Evolutionary conservation across 1,284 basidiomycete species (phyloP).

Genomic region (Porogramme epimiltina): DNA sequence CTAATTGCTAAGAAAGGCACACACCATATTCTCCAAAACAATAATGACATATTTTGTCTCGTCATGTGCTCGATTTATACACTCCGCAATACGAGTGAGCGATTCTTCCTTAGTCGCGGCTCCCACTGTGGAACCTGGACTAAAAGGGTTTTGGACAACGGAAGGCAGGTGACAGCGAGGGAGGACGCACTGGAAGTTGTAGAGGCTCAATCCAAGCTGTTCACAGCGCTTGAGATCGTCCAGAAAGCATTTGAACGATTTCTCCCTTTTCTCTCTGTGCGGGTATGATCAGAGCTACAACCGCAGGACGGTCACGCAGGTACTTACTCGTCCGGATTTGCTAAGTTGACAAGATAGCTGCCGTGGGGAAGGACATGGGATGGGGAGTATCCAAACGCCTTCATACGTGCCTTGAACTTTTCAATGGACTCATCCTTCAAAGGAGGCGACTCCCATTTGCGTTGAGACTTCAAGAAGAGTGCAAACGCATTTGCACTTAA

Average conservation of each 20-base stretch:
- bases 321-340: slow-evolving; percentile 73
- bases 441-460: slow-evolving; percentile 74
- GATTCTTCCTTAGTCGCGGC: slow-evolving; percentile 62
- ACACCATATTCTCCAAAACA: slow-evolving; percentile 86
- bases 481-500: slow-evolving; percentile 82
- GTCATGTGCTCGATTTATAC: slow-evolving; percentile 77
- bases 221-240: slow-evolving; percentile 86
- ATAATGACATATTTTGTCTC: slow-evolving; percentile 65
- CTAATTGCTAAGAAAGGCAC: background rate
- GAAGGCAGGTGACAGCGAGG: background rate
- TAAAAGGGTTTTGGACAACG: slow-evolving; percentile 29
- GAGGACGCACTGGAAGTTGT: slow-evolving; percentile 81
- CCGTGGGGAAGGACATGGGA: slow-evolving; percentile 77
- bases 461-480: slow-evolving; percentile 82
- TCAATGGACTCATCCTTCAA: slow-evolving; percentile 52
- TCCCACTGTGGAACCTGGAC: slow-evolving; percentile 83
- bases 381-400: slow-evolving; percentile 57
- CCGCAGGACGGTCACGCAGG: background rate
- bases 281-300: background rate
- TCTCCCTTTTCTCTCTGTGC: slow-evolving; percentile 69
- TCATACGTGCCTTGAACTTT: slow-evolving; percentile 60
- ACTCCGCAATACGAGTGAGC: slow-evolving; percentile 68
- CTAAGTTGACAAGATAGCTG: slow-evolving; percentile 85
- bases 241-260: slow-evolving; percentile 80
- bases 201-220: slow-evolving; percentile 70